These are phyloP conservation scores for Spergularia marina DNA, from an alignment of 148 eudicot species.

Conservation along the genomic window DNA sequence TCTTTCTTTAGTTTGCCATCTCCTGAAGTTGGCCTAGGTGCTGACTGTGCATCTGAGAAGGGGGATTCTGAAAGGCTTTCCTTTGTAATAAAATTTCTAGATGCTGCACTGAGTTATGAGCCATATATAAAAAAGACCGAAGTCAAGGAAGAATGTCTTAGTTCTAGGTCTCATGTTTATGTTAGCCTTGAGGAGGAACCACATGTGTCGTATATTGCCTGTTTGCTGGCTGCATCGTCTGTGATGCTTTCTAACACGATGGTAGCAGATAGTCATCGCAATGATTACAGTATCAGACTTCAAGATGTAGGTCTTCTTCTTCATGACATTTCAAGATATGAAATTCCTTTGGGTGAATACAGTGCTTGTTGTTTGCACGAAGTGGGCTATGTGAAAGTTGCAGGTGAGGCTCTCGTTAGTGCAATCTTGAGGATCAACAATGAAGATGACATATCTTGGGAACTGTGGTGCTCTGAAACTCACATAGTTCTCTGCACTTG, in stretches of 20 bases:
- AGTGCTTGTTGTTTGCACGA: constrained; percentile 51
- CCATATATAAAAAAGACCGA: constrained; percentile 43
- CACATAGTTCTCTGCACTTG: constrained; percentile 68
- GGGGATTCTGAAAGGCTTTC: constrained; percentile 38
- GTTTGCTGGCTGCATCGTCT: constrained; percentile 76
- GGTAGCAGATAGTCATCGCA: constrained; percentile 31
- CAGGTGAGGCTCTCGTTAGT: constrained; percentile 57
- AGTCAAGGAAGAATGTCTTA: constrained; percentile 26
- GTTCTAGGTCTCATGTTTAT: constrained; percentile 29
- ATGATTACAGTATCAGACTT: constrained; percentile 53
- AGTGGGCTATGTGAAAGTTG: constrained; percentile 78
- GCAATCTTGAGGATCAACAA: constrained; percentile 50
- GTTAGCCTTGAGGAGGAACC: constrained; percentile 26
- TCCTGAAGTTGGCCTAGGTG: constrained; percentile 42
- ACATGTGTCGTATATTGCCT: constrained; percentile 45
- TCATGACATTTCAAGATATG: constrained; percentile 37
- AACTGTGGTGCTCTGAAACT: constrained; percentile 62
- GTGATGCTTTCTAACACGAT: constrained; percentile 54
- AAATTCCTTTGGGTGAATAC: constrained; percentile 35
- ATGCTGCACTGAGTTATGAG: constrained; percentile 89
- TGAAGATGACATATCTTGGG: constrained; percentile 64
- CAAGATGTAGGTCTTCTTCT: constrained; percentile 84
- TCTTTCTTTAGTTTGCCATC: constrained; percentile 65
- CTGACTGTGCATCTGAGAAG: constrained; percentile 27
- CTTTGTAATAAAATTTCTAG: constrained; percentile 65